phyloP scores from a whole-genome alignment of 495 filamentous ascomycete genomes.

The Talaromyces borbonicus region DNA sequence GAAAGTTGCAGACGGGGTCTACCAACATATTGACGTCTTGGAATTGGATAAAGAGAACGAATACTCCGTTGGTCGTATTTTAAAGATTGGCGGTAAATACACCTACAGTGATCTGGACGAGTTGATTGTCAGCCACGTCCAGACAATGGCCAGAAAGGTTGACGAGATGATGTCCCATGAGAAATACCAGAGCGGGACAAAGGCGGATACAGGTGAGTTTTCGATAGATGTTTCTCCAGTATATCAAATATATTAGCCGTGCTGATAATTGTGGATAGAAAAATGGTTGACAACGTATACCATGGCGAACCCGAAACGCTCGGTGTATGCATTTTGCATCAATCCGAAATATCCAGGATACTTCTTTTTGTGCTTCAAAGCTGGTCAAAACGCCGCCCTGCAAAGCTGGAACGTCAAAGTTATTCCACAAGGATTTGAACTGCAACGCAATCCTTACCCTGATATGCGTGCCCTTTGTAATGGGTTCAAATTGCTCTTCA shows the following conservation, averaged over 20 bases:
- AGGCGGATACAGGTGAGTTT: constrained; percentile 71
- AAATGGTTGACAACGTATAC: constrained; percentile 92
- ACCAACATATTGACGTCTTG: constrained; percentile 94
- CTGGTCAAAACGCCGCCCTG: constrained; percentile 58
- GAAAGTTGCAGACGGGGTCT: constrained; percentile 93
- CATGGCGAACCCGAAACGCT: constrained; percentile 89
- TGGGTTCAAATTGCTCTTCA: constrained; percentile 61
- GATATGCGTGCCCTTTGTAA: constrained; percentile 93
- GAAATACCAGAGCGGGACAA: constrained; percentile 75
- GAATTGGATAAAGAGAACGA: constrained; percentile 95
- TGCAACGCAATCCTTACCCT: constrained; percentile 77
- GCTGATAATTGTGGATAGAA: constrained; percentile 48
- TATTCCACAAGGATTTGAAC: constrained; percentile 79
- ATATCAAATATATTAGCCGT: constrained; percentile 3
- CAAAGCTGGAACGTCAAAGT: constrained; percentile 84
- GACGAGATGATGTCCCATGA: constrained; percentile 91
- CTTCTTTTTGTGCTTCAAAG: constrained; percentile 93
- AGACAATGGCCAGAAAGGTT: constrained; percentile 95
- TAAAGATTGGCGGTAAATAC: constrained; percentile 78
- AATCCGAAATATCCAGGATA: constrained; percentile 88
- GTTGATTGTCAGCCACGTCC: constrained; percentile 91
- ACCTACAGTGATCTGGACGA: constrained; percentile 95
- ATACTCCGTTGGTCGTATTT: constrained; percentile 75
- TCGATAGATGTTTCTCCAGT: constrained; percentile 2
- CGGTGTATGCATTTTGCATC: constrained; percentile 88